Conservation (phyloP, 108 stramenopile species). For the Mayamaea pseudoterrestris region DNA sequence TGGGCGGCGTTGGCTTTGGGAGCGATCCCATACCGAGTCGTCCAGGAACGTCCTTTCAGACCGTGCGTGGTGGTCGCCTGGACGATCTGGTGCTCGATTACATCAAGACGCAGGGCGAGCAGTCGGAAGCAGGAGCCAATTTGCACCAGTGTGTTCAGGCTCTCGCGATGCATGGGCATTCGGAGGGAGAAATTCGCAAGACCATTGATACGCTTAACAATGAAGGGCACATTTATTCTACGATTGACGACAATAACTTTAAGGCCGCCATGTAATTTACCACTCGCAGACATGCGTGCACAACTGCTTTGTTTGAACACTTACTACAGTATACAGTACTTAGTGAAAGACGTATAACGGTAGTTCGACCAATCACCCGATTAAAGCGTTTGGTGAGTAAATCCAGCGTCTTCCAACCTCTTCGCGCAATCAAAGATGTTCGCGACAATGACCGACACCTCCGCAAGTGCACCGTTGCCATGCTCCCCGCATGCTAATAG, state of each 20-base stretch:
- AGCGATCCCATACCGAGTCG: constrained; percentile 13
- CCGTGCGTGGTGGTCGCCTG: constrained; percentile 1
- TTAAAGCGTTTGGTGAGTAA: no score
- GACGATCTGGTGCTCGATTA: constrained; percentile 1
- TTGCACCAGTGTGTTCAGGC: constrained; percentile 17
- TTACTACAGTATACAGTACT: no score
- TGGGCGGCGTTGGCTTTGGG: constrained; percentile 15
- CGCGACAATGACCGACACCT: constrained; percentile 35
- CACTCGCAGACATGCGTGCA: no score
- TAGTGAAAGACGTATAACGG: no score
- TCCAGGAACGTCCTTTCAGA: not conserved
- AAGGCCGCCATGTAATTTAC: constrained; percentile 13
- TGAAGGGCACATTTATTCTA: constrained; percentile 75
- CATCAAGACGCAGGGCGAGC: constrained; percentile 10
- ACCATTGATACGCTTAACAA: constrained; percentile 37
- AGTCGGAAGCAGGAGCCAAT: constrained; percentile 26
- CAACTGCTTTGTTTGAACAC: no score
- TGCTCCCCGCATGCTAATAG: constrained; percentile 80
- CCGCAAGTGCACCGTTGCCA: constrained; percentile 78
- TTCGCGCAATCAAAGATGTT: no score
- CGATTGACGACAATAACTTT: constrained; percentile 60
- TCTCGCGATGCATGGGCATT: constrained; percentile 12
- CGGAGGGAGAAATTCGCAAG: constrained; percentile 33
- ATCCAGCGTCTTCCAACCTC: no score
- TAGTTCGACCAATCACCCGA: no score